These are phyloP conservation scores for Tolypocladium inflatum DNA, from an alignment of 2,329 filamentous ascomycete genomes.

Conservation along the genomic window DNA sequence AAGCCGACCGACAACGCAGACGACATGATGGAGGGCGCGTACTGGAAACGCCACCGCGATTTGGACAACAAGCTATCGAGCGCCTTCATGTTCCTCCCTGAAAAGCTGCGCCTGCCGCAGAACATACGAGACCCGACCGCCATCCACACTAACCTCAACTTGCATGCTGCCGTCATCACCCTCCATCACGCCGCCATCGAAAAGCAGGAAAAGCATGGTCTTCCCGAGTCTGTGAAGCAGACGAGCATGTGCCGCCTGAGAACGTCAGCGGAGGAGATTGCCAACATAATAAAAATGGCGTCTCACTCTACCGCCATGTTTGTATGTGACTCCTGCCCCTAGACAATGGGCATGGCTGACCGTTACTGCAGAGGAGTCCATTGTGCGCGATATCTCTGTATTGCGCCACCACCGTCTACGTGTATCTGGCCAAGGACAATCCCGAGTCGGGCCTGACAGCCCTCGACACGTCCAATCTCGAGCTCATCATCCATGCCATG, in stretches of 20 bases:
- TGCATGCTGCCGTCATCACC: conserved; percentile 82
- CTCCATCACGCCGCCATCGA: conserved; percentile 83
- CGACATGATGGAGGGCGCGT: conserved; percentile 65
- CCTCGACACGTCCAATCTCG: conserved; percentile 41
- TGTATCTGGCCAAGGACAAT: conserved; percentile 64
- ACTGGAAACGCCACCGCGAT: conserved; percentile 77
- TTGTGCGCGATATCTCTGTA: conserved; percentile 67
- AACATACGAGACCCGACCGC: conserved; percentile 62
- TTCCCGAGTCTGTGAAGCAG: conserved; percentile 55
- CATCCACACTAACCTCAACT: conserved; percentile 77
- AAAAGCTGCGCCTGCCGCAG: conserved; percentile 60
- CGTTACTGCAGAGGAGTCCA: conserved; percentile 19
- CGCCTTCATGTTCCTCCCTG: conserved; percentile 69
- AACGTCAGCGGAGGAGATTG: conserved; percentile 75
- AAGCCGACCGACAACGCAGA: conserved; percentile 61
- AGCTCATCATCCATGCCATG: conserved; percentile 73
- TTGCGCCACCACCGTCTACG: conserved; percentile 73
- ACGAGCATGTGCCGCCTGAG: conserved; percentile 66
- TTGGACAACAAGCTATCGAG: conserved; percentile 75
- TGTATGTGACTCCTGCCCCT: conserved; percentile 37
- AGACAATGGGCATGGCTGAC: background rate
- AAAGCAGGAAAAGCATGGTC: conserved; percentile 63
- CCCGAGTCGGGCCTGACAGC: conserved; percentile 49
- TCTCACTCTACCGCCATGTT: conserved; percentile 57
- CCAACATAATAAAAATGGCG: conserved; percentile 72